Percentiles rank a stretch among this genome's conserved stretches.
phyloP scores from a whole-genome alignment of 1,284 basidiomycete genomes.

The Puccinia polysora region DNA sequence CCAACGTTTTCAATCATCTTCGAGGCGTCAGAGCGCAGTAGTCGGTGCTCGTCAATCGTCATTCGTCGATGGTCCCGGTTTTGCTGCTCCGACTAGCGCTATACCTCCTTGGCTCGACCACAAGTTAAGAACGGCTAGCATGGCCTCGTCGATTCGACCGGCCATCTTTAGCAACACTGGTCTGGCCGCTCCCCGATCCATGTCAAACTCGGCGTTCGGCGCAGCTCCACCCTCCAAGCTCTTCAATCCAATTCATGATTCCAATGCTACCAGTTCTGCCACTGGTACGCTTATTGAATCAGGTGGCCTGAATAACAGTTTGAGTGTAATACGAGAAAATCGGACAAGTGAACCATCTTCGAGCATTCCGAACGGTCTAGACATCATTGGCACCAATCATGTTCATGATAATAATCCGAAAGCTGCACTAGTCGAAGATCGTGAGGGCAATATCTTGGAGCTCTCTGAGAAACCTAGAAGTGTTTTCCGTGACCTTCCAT shows the following conservation, averaged over 20 bases:
- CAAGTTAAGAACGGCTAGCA: conserved; percentile 23
- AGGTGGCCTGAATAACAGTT: conserved; percentile 52
- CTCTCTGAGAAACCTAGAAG: conserved; percentile 24
- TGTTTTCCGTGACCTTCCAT: conserved; percentile 46
- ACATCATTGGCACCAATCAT: not conserved
- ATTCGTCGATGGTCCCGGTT: not conserved
- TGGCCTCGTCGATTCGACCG: conserved; percentile 60
- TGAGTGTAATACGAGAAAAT: conserved; percentile 18
- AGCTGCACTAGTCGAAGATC: not conserved
- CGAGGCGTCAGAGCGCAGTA: conserved; percentile 45
- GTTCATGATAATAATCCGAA: not conserved
- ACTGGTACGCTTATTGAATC: no score
- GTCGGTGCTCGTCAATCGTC: conserved; percentile 16
- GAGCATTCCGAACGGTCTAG: not conserved
- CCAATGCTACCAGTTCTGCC: conserved; percentile 10
- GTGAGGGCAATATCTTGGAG: no score
- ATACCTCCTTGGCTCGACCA: conserved; percentile 20
- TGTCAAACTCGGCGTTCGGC: conserved; percentile 21
- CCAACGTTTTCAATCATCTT: conserved; percentile 52
- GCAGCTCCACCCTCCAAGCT: conserved; percentile 7
- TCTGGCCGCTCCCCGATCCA: conserved; percentile 61
- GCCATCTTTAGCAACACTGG: conserved; percentile 75
- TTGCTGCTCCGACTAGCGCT: not conserved
- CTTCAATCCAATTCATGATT: conserved; percentile 30
- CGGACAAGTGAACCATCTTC: not conserved